phyloP scores from a whole-genome alignment of 1,139 yeast species.

The Candida albicans region DNA sequence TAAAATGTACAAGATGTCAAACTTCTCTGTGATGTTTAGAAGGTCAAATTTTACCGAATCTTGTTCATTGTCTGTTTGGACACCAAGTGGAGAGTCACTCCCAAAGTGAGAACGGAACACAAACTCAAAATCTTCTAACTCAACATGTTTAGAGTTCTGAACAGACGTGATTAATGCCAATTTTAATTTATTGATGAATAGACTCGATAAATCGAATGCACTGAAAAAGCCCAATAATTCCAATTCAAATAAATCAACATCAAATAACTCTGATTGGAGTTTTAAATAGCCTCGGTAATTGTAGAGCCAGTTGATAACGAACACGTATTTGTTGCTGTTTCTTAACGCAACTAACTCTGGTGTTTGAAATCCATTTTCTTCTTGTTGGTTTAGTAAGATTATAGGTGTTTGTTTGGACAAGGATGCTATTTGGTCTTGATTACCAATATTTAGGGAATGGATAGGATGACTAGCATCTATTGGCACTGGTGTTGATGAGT shows the following conservation, averaged over 20 bases:
- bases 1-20: constrained; percentile 45
- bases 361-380: constrained; percentile 8
- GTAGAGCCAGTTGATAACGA: constrained; percentile 53
- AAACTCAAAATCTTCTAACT: constrained; percentile 44
- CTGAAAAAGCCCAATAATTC: constrained; percentile 40
- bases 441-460: constrained; percentile 23
- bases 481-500: constrained; percentile 9
- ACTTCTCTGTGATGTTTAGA: constrained; percentile 43
- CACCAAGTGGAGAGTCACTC: constrained; percentile 36
- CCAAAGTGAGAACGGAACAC: constrained; percentile 49
- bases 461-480: constrained; percentile 23
- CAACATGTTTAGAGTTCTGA: constrained; percentile 30
- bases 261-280: constrained; percentile 49
- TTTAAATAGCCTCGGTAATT: constrained; percentile 45
- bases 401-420: constrained; percentile 31
- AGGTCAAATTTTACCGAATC: constrained; percentile 32
- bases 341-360: constrained; percentile 20
- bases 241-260: constrained; percentile 55
- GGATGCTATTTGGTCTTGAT: constrained; percentile 25
- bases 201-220: background rate
- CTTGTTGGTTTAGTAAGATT: constrained; percentile 25
- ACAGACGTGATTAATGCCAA: constrained; percentile 36
- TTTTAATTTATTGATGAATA: constrained; percentile 44
- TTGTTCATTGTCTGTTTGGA: constrained; percentile 11
- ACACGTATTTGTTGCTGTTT: constrained; percentile 37